Evolutionary conservation across 768 basidiomycete genomes (phyloP), one percentile per base, ranked within the genome.

Genomic region (Lanmaoa rubissima): DNA sequence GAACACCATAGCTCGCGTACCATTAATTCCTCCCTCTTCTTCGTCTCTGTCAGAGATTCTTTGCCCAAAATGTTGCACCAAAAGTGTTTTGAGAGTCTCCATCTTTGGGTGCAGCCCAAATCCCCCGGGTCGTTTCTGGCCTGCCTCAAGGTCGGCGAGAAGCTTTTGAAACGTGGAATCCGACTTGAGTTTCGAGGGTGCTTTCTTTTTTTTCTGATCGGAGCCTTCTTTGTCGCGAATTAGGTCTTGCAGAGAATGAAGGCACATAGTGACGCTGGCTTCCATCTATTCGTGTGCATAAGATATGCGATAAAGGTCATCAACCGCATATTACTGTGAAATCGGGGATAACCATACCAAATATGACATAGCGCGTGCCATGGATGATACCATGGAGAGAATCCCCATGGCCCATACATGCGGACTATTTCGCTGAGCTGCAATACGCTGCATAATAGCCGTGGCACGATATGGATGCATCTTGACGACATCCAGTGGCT

Each of bases 1-100:
- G 68, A 98, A 99, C 17, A 99, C 91, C 89, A 98, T 99, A 19
- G 88, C 91, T 58, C 87, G 81, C 2, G 92, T 92, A 45, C 64
- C 69, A 28, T 63, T 68, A 14, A 61, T 65, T 24, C 64, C 73
- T 5, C 1, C 48, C 16, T 53, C 50, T 11, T 48, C 67, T 13
- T 69, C 78, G 19, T 73, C 73, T 8, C 79, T 78, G 54, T 82
- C 75, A 4, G 79, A 82, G 35, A 69, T 61, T 48, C 57, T 55
- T 51, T 61, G 61, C 34, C 70, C 70, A 66, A 98, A 97, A 71
- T 97, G 90, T 43, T 91, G 82, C 17, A 95, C 72, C 7, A 93
- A 75, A 31, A 98, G 75, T 4, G 77, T 75, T 55, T 85, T 85
- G 12, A 96, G 79, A 55, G 80, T 86, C 46, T 93, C 92, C 85